Evolutionary conservation across 2,329 filamentous ascomycete genomes (phyloP), one percentile per base, ranked within the genome.

Genomic region (Proliferodiscus dingleyae): DNA sequence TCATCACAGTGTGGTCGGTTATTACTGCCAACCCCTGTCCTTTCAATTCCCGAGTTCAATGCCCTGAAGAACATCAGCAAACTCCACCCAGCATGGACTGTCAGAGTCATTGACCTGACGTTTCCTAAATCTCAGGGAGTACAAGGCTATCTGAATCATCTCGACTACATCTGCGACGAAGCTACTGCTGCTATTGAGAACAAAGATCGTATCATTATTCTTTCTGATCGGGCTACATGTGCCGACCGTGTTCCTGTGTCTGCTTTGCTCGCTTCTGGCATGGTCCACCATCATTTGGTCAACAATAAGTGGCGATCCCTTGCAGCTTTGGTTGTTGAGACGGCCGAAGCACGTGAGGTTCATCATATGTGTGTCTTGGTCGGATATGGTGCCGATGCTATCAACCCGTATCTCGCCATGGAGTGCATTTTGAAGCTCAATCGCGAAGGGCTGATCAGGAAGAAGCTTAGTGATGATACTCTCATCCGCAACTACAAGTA

Each of bases 331-430:
- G 77, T 95, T 32, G 80, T 95, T 26, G 91, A 97, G 73, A 95
- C 90, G 53, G 91, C 86, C 37, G 91, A 97, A 67, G 91, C 91
- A 59, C 88, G 91, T 70, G 91, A 97, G 69, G 91, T 97, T 6
- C 91, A 97, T 68, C 91, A 97, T 71, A 95, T 96, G 89, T 95
- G 89, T 71, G 91, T 97, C n/a, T 78, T 96, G 34, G 80, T 97
- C 49, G 91, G 91, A 44, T 97, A 97, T 61, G 91, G 91, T 71
- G 89, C 86, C 45, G 91, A 97, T 70, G 91, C 85, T 39, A 82
- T 97, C 64, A 95, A 93, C 73, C 91, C 91, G 16, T 96, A 96
- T 68, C 82, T 96, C 40, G 87, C 91, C 13, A 87, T 96, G 73
- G 91, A 97, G 72, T 96, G 90, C 64, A 95, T 97, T 60, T 72